phyloP scores from a whole-genome alignment of 2,329 filamentous ascomycete genomes.

The Cytospora mali region DNA sequence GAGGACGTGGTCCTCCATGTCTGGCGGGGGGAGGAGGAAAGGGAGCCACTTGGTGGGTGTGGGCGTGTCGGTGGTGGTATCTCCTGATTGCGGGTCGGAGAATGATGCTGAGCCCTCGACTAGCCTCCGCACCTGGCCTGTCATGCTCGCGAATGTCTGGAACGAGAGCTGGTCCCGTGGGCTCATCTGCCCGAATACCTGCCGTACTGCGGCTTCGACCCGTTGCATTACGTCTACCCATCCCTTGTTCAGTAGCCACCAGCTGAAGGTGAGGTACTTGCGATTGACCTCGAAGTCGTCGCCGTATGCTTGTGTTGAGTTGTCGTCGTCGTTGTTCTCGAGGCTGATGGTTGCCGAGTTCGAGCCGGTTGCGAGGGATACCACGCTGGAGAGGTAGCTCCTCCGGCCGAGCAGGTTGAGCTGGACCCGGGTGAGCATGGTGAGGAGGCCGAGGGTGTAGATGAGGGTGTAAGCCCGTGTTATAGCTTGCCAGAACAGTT shows the following conservation, averaged over 20 bases:
- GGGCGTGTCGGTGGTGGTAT: conserved; percentile 28
- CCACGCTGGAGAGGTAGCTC: conserved; percentile 94
- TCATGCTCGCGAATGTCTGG: conserved; percentile 76
- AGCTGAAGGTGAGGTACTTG: conserved; percentile 93
- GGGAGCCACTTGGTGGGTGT: conserved; percentile 71
- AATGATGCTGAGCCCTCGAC: conserved; percentile 65
- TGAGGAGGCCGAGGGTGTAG: conserved; percentile 87
- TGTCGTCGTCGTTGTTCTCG: conserved; percentile 92
- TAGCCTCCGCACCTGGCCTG: conserved; percentile 79
- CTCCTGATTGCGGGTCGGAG: background rate
- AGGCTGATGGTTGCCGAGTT: conserved; percentile 79
- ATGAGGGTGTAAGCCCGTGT: conserved; percentile 88
- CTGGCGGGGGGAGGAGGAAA: conserved; percentile 77
- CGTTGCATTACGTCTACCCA: conserved; percentile 81
- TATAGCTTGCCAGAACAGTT: conserved; percentile 62
- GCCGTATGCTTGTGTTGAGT: conserved; percentile 77
- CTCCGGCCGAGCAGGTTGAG: conserved; percentile 93
- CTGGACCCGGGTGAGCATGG: conserved; percentile 90
- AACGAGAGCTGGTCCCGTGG: conserved; percentile 86
- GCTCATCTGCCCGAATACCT: conserved; percentile 86
- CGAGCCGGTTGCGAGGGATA: conserved; percentile 80
- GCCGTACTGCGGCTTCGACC: conserved; percentile 82
- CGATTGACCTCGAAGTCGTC: conserved; percentile 96
- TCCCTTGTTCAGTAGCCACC: conserved; percentile 93
- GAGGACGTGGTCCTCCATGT: conserved; percentile 82